These are phyloP conservation scores for Bjerkandera adusta DNA, from an alignment of 1,284 basidiomycete genomes.

Conservation along the genomic window DNA sequence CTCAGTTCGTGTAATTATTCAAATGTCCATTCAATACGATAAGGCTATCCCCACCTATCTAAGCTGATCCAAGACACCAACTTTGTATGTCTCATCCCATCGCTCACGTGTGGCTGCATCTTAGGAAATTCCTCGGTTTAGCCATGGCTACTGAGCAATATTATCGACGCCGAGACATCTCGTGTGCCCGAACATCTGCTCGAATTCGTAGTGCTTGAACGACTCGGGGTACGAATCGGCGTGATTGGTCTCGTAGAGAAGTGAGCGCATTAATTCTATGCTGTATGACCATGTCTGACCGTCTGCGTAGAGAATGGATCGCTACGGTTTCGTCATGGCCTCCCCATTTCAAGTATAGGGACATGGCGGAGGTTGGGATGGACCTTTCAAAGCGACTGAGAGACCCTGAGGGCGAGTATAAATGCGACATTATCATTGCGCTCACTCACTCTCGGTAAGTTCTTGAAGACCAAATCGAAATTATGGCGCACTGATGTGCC, in stretches of 20 bases:
- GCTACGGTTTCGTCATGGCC: slow-evolving; percentile 85
- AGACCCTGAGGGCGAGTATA: slow-evolving; percentile 65
- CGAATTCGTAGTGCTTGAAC: slow-evolving; percentile 64
- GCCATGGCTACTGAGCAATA: slow-evolving; percentile 80
- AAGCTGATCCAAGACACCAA: slow-evolving; percentile 69
- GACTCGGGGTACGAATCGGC: slow-evolving; percentile 69
- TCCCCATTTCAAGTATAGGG: slow-evolving; percentile 62
- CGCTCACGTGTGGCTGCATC: not conserved
- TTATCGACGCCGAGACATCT: slow-evolving; percentile 63
- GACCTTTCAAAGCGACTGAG: slow-evolving; percentile 71
- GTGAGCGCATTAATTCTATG: slow-evolving; percentile 36
- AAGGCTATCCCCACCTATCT: slow-evolving; percentile 79
- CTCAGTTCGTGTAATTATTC: not conserved
- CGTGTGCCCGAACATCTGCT: slow-evolving; percentile 54
- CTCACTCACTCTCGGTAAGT: slow-evolving; percentile 72
- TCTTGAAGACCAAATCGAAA: not conserved
- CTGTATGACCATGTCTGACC: not conserved
- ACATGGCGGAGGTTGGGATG: slow-evolving; percentile 65
- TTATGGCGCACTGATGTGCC: too few species aligned
- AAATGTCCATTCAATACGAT: slow-evolving; percentile 5
- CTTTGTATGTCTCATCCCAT: slow-evolving; percentile 63
- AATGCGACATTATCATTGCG: slow-evolving; percentile 79
- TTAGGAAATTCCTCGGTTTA: slow-evolving; percentile 29
- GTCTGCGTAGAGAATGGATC: slow-evolving; percentile 71
- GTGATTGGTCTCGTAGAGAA: slow-evolving; percentile 83